Base-by-base conservation (phyloP, 768 basidiomycete genomes). In the Galerina marginata region DNA sequence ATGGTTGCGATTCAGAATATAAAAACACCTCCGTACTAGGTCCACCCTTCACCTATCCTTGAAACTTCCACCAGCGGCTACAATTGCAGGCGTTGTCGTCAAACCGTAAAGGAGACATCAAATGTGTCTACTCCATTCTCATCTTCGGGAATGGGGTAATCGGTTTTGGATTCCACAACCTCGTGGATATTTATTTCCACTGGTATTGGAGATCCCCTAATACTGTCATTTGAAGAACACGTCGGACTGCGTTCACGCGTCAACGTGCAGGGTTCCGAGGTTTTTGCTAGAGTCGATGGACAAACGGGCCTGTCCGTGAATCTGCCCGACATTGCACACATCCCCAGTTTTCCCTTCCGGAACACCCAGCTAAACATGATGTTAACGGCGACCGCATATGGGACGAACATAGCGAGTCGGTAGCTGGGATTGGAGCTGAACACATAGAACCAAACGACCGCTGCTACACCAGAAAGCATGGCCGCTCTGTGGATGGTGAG, bases 341-440 rank as follows among this genome's bases (percentile, higher is more conserved):
- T 52, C 9, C 57, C 53, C 2, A 55, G 29, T 37, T 54, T 54
- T 12, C 50, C 42, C 23, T 44, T 53, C 23, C 58, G 42, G 44
- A 59, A 59, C 3, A 59, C 58, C 58, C 58, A 59, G 51, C 50
- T 53, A 29, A 59, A 59, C 58, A 59, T 59, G 9, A 59, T 53
- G 51, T 59, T 59, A 6, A 59, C 43, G 2, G 44, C 26, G 15
- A 52, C 42, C 1, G 58, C 42, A 29, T 59, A 59, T 15, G 58
- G 58, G 23, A 52, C 51, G 36, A 59, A 53, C 44, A 59, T 59
- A 16, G 50, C 58, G 33, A 59, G 45, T 23, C 58, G 42, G 38
- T 59, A 53, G 26, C 50, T 42, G 10, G 58, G 23, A 36, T 59
- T 39, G 12, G 58, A 44, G 20, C 25, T n/a, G 36, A 45, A 53